Conservation (phyloP, 352 stramenopile genomes). For the Phytophthora litchii region DNA sequence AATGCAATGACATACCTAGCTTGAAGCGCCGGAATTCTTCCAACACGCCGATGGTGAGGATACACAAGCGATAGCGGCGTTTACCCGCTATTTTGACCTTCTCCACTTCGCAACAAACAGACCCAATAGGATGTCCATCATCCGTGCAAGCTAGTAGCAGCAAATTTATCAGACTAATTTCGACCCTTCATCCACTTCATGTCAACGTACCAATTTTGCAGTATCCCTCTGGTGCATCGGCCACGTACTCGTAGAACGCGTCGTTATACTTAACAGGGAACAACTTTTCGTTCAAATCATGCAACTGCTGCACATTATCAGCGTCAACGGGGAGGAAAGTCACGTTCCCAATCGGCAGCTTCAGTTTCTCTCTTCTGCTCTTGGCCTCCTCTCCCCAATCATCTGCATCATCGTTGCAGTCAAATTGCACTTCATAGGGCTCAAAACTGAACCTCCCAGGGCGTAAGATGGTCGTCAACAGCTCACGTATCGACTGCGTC, state of each 20-base stretch:
- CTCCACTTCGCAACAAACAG: constrained; percentile 91
- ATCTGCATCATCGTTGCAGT: constrained; percentile 23
- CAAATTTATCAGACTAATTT: neutral
- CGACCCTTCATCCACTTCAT: neutral
- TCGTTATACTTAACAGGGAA: constrained; percentile 94
- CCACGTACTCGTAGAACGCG: constrained; percentile 92
- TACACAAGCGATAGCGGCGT: constrained; percentile 44
- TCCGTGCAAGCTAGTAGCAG: constrained; percentile 66
- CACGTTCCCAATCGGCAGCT: constrained; percentile 22
- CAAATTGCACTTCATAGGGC: constrained; percentile 54
- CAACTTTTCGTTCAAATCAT: constrained; percentile 87
- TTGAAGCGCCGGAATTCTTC: constrained; percentile 80
- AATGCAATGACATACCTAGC: constrained; percentile 21
- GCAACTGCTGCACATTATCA: constrained; percentile 77
- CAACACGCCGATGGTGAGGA: constrained; percentile 94
- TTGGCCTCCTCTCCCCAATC: neutral
- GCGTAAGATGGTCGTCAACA: constrained; percentile 46
- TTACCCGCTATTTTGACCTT: constrained; percentile 28
- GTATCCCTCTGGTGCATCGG: constrained; percentile 60
- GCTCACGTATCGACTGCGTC: constrained; percentile 44
- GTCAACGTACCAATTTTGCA: constrained; percentile 53
- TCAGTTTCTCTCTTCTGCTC: neutral
- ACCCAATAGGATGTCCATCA: constrained; percentile 72
- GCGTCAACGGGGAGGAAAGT: constrained; percentile 57
- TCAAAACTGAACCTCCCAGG: constrained; percentile 55